Conservation (phyloP, 495 filamentous ascomycete genomes). For the Trypethelium eluteriae region DNA sequence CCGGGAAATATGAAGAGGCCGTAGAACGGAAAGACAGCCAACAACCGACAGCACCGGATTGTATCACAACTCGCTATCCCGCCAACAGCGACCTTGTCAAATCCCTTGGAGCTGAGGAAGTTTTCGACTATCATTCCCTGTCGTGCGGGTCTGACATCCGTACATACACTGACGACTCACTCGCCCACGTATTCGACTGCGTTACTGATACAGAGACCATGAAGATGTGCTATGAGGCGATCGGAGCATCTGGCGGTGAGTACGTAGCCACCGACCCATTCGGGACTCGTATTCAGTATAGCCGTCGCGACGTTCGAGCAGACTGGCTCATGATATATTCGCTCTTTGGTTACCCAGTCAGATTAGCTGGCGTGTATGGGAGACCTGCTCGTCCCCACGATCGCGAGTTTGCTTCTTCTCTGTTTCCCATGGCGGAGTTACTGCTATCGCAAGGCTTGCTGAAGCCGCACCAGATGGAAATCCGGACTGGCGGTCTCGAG, state of each 20-base stretch:
- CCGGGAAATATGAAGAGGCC: neutral
- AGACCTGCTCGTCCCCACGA: neutral
- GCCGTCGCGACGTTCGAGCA: slow-evolving; percentile 7
- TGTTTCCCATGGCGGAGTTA: slow-evolving; percentile 1
- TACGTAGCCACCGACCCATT: slow-evolving; percentile 15
- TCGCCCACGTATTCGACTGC: slow-evolving; percentile 21
- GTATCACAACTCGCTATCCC: slow-evolving; percentile 18
- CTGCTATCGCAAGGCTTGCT: neutral
- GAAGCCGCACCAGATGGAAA: slow-evolving; percentile 5
- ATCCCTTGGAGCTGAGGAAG: slow-evolving; percentile 13
- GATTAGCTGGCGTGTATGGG: neutral
- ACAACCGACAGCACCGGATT: slow-evolving; percentile 14
- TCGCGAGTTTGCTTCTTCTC: neutral
- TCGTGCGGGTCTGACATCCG: slow-evolving; percentile 19
- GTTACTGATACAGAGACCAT: slow-evolving; percentile 14
- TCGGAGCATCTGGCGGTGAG: slow-evolving; percentile 13
- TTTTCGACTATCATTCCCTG: slow-evolving; percentile 17
- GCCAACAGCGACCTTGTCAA: slow-evolving; percentile 19
- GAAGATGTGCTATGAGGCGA: slow-evolving; percentile 17
- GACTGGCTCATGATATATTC: neutral
- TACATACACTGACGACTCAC: slow-evolving; percentile 12
- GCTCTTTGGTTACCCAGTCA: neutral
- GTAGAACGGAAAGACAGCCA: slow-evolving; percentile 8
- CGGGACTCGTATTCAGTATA: slow-evolving; percentile 4
- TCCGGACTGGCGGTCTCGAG: neutral